phyloP scores from a whole-genome alignment of 148 eudicot species.

The Rhododendron ferrugineum region DNA sequence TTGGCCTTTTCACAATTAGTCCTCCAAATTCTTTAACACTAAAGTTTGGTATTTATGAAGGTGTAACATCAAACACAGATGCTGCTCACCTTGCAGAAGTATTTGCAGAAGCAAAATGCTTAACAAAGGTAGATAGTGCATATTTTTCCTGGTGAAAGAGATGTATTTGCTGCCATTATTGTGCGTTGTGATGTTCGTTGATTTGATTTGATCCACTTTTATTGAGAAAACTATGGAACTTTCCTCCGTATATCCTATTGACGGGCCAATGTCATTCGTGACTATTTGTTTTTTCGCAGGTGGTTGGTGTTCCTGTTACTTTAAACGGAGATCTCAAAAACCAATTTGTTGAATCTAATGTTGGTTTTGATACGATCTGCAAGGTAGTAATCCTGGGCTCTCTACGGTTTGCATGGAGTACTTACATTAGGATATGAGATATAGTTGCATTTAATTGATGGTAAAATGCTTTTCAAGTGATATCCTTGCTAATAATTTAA shows the following conservation, averaged over 20 bases:
- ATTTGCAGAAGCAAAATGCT: conserved; percentile 86
- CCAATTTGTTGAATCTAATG: conserved; percentile 55
- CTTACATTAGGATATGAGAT: background rate
- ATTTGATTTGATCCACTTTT: background rate
- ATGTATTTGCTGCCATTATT: background rate
- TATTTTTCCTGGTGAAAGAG: background rate
- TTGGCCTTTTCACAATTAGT: background rate
- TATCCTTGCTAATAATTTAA: background rate
- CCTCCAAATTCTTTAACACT: conserved; percentile 1
- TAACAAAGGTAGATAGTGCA: conserved; percentile 57
- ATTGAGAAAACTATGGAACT: background rate
- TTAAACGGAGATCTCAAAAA: conserved; percentile 60
- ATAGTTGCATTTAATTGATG: background rate
- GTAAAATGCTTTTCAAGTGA: background rate
- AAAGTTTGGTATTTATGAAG: conserved; percentile 30
- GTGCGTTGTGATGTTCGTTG: background rate
- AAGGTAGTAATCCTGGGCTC: conserved; percentile 49
- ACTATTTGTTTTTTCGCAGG: conserved; percentile 40
- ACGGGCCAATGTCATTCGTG: conserved; percentile 7
- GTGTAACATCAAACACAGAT: conserved; percentile 97
- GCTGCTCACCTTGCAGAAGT: conserved; percentile 98
- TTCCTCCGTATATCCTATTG: background rate
- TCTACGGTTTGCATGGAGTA: background rate
- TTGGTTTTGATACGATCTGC: conserved; percentile 65
- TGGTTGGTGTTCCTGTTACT: conserved; percentile 96